Conservation (phyloP, 2,329 filamentous ascomycete genomes). For the Monilinia aucupariae region DNA sequence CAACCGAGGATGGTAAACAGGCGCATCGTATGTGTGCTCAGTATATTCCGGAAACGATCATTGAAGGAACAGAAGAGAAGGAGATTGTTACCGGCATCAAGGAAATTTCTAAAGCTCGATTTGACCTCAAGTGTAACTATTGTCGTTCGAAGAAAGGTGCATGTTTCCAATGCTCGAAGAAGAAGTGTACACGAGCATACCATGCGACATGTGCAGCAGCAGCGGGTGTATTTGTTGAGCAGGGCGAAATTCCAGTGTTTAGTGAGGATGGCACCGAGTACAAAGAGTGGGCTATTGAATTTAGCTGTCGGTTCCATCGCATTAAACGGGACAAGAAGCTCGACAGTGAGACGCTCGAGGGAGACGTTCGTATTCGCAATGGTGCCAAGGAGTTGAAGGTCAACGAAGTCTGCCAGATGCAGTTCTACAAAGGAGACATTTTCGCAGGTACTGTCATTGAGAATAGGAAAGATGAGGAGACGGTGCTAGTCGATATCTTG, state of each 20-base stretch:
- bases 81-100: conserved; percentile 74
- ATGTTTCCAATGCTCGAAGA: conserved; percentile 93
- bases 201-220: conserved; percentile 92
- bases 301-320: conserved; percentile 91
- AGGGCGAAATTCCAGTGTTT: conserved; percentile 78
- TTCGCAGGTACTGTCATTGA: conserved; percentile 86
- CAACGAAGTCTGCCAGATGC: conserved; percentile 80
- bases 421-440: conserved; percentile 77
- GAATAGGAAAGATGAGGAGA: conserved; percentile 71
- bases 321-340: conserved; percentile 76
- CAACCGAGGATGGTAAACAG: conserved; percentile 80
- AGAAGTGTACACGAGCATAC: conserved; percentile 89
- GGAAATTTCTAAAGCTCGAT: conserved; percentile 77
- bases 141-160: conserved; percentile 93
- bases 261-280: conserved; percentile 89
- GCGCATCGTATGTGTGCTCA: conserved; percentile 85
- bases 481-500: conserved; percentile 72
- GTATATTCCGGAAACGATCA: conserved; percentile 88
- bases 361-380: conserved; percentile 60
- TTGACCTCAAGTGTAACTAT: conserved; percentile 90
- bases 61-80: conserved; percentile 58
- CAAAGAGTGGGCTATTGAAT: conserved; percentile 84
- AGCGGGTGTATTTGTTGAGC: conserved; percentile 86
- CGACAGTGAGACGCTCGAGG: conserved; percentile 63
- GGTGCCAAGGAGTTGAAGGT: conserved; percentile 63